Base-by-base conservation (phyloP, 495 filamentous ascomycete genomes). In the Choiromyces venosus region DNA sequence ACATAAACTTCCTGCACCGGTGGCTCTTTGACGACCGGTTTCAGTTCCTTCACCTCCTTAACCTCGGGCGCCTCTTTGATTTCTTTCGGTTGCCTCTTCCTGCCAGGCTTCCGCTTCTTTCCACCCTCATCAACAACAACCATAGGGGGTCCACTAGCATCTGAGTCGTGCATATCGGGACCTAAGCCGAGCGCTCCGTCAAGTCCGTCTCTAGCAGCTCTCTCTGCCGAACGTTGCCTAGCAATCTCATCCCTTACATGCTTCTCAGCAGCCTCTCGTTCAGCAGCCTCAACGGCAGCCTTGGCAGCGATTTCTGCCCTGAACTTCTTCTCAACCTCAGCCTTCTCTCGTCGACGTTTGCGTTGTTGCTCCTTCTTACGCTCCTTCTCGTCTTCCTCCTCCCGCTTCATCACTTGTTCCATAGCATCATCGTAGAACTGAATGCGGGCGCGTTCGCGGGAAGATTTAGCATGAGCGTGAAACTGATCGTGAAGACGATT, bases 281-380 rank as follows among this genome's bases (percentile, higher is more conserved):
- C 94, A 4, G 88, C 87, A 42, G 93, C 90, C 81, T 97, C 92
- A 74, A 90, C 86, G 0, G 92, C 90, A 61, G 86, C 86, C 70
- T 88, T 87, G 2, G 93, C 93, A 69, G 90, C 90, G 67, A 88
- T 86, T 66, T 96, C 85, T 6, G 93, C 93, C 73, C 94, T 90
- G 14, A 90, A 86, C 75, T 94, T 92, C 83, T 96, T 94, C 78
- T 93, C 90, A 79, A 92, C 88, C 81, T 97, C 91, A 16, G 95
- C 96, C 83, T 97, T 97, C 82, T 99, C 95, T 29, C 95, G 89
- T n/a, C 95, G 90, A 36, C 95, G 89, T 84, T 97, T 98, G 36
- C 96, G 91, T 80, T 99, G 95, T 91, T 97, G 97, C 75, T 98
- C 95, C 84, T 99, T 99, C 86, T 99, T 99, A 37, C 96, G 92